Percentiles rank a stretch among this genome's conserved stretches.
These are phyloP conservation scores for Fomitopsis betulina DNA, from an alignment of 1,284 basidiomycete species.

Conservation along the genomic window DNA sequence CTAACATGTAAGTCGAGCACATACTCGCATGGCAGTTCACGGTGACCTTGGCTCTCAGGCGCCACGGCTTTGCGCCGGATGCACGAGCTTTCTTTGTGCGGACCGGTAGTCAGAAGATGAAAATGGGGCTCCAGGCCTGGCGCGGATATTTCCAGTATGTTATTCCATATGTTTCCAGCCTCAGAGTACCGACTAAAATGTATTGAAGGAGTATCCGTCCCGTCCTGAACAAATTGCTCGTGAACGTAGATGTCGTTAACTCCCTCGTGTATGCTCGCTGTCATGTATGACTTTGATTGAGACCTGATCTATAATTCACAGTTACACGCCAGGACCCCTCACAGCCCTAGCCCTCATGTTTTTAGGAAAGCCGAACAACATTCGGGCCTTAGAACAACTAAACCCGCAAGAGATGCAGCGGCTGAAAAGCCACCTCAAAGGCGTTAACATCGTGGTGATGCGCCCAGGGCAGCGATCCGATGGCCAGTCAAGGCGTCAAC, in stretches of 20 bases:
- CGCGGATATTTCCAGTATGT: slow-evolving; percentile 13
- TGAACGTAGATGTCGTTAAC: slow-evolving; percentile 22
- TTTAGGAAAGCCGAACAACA: slow-evolving; percentile 13
- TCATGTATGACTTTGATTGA: no score
- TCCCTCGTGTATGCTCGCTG: slow-evolving; percentile 14
- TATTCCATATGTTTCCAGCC: not conserved
- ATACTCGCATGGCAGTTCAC: not conserved
- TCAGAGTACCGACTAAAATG: no score
- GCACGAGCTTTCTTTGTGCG: slow-evolving; percentile 12
- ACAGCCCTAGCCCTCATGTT: slow-evolving; percentile 24
- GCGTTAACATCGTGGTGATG: slow-evolving; percentile 16
- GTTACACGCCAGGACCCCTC: slow-evolving; percentile 29
- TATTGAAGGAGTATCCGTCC: slow-evolving; percentile 18
- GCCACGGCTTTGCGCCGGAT: slow-evolving; percentile 18
- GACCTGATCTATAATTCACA: slow-evolving; percentile 8
- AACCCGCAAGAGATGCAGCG: slow-evolving; percentile 17
- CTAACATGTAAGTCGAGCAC: slow-evolving; percentile 16
- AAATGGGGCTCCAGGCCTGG: slow-evolving; percentile 13
- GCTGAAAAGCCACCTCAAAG: slow-evolving; percentile 31
- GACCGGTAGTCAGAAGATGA: not conserved
- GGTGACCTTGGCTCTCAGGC: slow-evolving; percentile 5
- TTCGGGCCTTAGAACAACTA: slow-evolving; percentile 19
- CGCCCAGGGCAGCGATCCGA: not conserved
- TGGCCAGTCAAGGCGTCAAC: slow-evolving; percentile 1
- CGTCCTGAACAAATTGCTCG: slow-evolving; percentile 13